phyloP scores from a whole-genome alignment of 441 rosid genomes.

The Euphorbia corollata region DNA sequence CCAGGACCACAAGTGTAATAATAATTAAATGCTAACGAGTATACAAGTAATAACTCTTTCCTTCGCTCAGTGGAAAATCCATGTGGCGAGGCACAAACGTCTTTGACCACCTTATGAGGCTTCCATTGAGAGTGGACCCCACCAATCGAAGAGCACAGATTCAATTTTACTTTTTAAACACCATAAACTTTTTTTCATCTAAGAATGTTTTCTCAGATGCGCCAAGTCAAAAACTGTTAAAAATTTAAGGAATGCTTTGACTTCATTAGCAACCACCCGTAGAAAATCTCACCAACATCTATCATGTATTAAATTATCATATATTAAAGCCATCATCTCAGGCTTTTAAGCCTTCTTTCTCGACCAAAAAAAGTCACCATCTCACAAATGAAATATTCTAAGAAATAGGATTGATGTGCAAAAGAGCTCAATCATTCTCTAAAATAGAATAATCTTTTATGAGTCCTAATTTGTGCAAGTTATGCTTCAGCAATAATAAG shows the following conservation, averaged over 20 bases:
- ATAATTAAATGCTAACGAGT: background rate
- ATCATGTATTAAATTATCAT: background rate
- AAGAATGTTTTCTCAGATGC: background rate
- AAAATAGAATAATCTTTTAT: background rate
- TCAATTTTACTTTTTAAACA: slow-evolving; percentile 1
- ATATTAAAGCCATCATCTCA: background rate
- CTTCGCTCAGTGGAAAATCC: slow-evolving; percentile 1
- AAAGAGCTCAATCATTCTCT: background rate
- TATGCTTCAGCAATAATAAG: background rate
- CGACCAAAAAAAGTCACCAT: background rate
- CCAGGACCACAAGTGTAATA: slow-evolving; percentile 2
- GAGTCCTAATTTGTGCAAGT: background rate
- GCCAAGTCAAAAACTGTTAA: background rate
- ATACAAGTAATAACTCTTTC: background rate
- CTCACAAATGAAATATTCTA: slow-evolving; percentile 11
- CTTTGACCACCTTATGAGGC: slow-evolving; percentile 16
- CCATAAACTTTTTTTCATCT: background rate
- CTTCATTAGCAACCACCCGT: background rate
- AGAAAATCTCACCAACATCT: background rate
- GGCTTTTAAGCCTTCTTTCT: background rate
- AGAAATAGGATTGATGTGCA: background rate
- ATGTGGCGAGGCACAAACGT: slow-evolving; percentile 21
- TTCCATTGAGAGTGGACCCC: slow-evolving; percentile 18
- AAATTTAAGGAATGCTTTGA: background rate
- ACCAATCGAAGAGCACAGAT: slow-evolving; percentile 13